phyloP scores from a whole-genome alignment of 2,329 filamentous ascomycete genomes.

The Ceratocystis cacaofunesta region DNA sequence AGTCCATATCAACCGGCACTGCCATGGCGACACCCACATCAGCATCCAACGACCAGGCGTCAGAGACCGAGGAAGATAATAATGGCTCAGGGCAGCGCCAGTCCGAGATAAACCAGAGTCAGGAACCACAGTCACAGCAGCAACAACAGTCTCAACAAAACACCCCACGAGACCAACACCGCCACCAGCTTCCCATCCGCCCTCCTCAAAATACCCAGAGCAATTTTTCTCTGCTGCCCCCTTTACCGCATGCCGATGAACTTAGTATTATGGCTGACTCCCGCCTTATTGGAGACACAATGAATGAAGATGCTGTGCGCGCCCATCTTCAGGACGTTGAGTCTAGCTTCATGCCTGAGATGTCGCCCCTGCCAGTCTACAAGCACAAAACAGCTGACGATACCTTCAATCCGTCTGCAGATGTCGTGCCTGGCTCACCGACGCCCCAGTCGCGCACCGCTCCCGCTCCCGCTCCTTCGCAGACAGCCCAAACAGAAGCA shows the following conservation, averaged over 20 bases:
- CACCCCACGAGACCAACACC: background rate
- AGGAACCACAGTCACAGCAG: background rate
- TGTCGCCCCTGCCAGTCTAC: conserved; percentile 40
- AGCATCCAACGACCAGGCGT: background rate
- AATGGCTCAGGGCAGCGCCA: conserved; percentile 1
- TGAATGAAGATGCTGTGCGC: conserved; percentile 38
- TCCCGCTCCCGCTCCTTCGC: background rate
- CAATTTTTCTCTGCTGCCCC: conserved; percentile 9
- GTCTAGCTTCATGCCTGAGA: conserved; percentile 46
- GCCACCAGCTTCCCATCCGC: conserved; percentile 5
- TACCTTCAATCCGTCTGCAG: conserved; percentile 41
- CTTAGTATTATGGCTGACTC: conserved; percentile 22
- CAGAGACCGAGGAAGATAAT: background rate
- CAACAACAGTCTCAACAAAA: background rate
- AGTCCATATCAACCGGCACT: background rate
- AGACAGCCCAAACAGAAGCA: background rate
- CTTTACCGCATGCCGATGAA: conserved; percentile 13
- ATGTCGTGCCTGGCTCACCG: conserved; percentile 17
- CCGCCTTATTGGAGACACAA: conserved; percentile 29
- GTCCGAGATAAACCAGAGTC: background rate
- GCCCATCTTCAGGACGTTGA: conserved; percentile 49
- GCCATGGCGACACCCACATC: background rate
- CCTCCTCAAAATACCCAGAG: conserved; percentile 4
- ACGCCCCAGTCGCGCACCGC: conserved; percentile 16
- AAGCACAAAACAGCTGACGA: conserved; percentile 35